A percentile compares a stretch with the other conserved stretches of the same genome.
Conservation (phyloP, 2,329 filamentous ascomycete species). For the Stromatinia cepivora region DNA sequence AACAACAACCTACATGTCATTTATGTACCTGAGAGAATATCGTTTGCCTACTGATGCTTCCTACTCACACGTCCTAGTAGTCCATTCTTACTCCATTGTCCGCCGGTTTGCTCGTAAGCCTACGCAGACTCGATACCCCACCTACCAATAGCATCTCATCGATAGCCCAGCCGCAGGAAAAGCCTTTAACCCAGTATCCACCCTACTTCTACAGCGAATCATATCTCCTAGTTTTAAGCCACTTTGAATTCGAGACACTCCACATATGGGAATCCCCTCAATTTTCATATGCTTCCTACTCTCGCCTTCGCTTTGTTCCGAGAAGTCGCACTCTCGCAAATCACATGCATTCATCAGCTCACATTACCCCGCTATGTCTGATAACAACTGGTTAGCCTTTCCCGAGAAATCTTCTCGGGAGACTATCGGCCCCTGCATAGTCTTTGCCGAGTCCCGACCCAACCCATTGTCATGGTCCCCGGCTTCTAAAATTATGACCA, state of each 20-base stretch:
- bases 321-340: background rate
- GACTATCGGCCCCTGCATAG: background rate
- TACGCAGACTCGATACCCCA: conserved; percentile 2
- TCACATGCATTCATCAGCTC: conserved; percentile 16
- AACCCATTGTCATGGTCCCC: background rate
- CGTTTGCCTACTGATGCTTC: background rate
- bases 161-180: conserved; percentile 5
- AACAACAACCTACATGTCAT: background rate
- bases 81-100: background rate
- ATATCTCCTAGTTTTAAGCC: background rate
- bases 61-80: background rate
- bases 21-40: background rate
- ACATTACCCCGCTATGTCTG: conserved; percentile 11
- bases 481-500: background rate
- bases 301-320: conserved; percentile 1
- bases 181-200: background rate
- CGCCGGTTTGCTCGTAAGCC: background rate
- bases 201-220: background rate
- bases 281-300: background rate
- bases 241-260: background rate
- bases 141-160: background rate
- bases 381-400: conserved; percentile 7
- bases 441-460: background rate
- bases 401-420: background rate
- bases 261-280: conserved; percentile 1